These are phyloP conservation scores for Naganishia onofrii DNA, from an alignment of 768 basidiomycete genomes.

Conservation along the genomic window DNA sequence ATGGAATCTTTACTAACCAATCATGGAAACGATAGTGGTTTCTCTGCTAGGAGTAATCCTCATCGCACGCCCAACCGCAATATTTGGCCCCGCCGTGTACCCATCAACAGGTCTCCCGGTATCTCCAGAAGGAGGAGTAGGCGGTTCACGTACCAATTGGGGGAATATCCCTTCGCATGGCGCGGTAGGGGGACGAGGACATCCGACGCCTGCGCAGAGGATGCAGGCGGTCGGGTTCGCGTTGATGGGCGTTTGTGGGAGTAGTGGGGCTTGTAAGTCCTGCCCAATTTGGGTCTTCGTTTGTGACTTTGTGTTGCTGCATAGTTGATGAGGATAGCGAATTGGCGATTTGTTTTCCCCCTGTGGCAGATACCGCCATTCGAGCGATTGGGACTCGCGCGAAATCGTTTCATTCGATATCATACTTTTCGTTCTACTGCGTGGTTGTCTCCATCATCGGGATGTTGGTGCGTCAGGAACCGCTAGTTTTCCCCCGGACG, in stretches of 20 bases:
- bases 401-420: conserved; percentile 68
- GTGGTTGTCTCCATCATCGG: conserved; percentile 54
- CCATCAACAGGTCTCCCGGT: conserved; percentile 26
- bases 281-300: not conserved
- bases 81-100: conserved; percentile 60
- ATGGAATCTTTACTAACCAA: conserved; percentile 32
- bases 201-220: conserved; percentile 53
- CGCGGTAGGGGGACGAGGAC: conserved; percentile 4
- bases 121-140: conserved; percentile 26
- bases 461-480: conserved; percentile 36
- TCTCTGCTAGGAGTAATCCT: conserved; percentile 74
- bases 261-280: conserved; percentile 67
- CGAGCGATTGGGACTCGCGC: conserved; percentile 74
- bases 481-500: conserved; percentile 42
- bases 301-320: too few relatives aligned
- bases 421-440: conserved; percentile 65
- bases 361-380: conserved; percentile 56
- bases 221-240: conserved; percentile 67
- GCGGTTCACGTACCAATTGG: conserved; percentile 22
- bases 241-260: conserved; percentile 65
- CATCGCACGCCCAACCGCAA: conserved; percentile 71
- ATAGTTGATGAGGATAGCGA: not conserved
- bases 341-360: not conserved
- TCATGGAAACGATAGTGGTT: conserved; percentile 55
- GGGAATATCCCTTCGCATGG: conserved; percentile 18